Conservation (phyloP, 306 rosid species). For the Quercus parvula region DNA sequence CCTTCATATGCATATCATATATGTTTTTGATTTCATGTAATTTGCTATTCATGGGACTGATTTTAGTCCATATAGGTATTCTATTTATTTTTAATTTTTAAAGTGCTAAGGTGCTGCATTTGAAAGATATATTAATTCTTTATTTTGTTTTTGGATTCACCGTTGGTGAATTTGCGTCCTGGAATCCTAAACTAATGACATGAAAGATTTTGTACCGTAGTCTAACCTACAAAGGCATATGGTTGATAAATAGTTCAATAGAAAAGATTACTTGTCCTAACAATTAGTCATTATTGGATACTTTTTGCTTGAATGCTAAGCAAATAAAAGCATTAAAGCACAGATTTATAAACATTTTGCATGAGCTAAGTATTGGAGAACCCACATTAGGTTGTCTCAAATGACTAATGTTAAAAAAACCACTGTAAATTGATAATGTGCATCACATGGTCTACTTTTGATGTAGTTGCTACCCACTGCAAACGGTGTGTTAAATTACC, state of each 20-base stretch:
- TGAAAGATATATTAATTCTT: background rate
- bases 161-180: background rate
- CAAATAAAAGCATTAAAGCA: background rate
- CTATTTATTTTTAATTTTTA: background rate
- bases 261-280: background rate
- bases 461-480: too few relatives aligned
- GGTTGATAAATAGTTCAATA: background rate
- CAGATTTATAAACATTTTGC: background rate
- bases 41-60: conserved; percentile 4
- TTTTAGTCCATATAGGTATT: conserved; percentile 1
- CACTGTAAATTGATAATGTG: too few relatives aligned
- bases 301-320: background rate
- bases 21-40: conserved; percentile 6
- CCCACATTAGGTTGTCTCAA: background rate
- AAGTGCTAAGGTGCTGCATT: conserved; percentile 5
- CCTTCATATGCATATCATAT: background rate
- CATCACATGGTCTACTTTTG: too few relatives aligned
- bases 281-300: background rate
- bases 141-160: background rate
- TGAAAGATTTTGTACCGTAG: background rate
- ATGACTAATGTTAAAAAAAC: too few relatives aligned
- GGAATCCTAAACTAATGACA: background rate
- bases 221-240: background rate
- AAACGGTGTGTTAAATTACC: too few relatives aligned
- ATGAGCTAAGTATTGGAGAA: background rate